Percentiles rank a stretch among this genome's conserved stretches.
phyloP scores from a whole-genome alignment of 208 protist genomes.

The Acanthamoeba comandoni region DNA sequence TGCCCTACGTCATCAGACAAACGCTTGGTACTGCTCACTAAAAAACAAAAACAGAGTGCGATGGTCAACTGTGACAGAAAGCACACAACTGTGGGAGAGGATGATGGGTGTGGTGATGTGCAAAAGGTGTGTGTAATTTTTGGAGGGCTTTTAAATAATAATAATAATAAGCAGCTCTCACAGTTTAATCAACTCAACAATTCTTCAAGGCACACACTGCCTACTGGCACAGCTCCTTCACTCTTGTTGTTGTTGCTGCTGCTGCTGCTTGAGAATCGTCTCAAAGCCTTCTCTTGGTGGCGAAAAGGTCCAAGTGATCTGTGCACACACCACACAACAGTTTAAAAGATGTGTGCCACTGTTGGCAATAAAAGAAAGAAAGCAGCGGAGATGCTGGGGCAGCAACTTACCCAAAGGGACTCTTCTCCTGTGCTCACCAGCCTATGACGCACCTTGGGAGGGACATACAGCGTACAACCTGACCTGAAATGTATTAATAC shows the following conservation, averaged over 20 bases:
- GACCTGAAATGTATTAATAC: not conserved
- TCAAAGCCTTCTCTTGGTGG: slow-evolving; percentile 64
- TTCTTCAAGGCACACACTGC: too few species aligned
- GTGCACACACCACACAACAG: not conserved
- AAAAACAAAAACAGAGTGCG: too few species aligned
- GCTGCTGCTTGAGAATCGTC: slow-evolving; percentile 41
- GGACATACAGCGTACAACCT: slow-evolving; percentile 31
- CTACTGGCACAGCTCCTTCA: too few species aligned
- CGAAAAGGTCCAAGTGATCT: slow-evolving; percentile 71
- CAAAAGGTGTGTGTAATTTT: not conserved
- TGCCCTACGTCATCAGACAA: slow-evolving; percentile 93
- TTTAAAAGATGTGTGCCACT: not conserved
- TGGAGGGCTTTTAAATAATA: slow-evolving; percentile 2
- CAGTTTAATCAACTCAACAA: too few species aligned
- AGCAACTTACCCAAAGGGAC: slow-evolving; percentile 35
- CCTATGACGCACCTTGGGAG: slow-evolving; percentile 23
- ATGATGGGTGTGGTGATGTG: not conserved
- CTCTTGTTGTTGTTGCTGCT: not conserved
- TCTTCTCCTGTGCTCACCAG: slow-evolving; percentile 57
- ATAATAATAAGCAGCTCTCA: too few species aligned
- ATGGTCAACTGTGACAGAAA: too few species aligned
- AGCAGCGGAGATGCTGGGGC: not conserved
- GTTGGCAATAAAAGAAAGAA: not conserved
- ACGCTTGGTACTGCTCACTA: slow-evolving; percentile 77
- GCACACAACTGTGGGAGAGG: too few species aligned